phyloP scores from a whole-genome alignment of 163 green algal species.

The Chlorella variabilis region DNA sequence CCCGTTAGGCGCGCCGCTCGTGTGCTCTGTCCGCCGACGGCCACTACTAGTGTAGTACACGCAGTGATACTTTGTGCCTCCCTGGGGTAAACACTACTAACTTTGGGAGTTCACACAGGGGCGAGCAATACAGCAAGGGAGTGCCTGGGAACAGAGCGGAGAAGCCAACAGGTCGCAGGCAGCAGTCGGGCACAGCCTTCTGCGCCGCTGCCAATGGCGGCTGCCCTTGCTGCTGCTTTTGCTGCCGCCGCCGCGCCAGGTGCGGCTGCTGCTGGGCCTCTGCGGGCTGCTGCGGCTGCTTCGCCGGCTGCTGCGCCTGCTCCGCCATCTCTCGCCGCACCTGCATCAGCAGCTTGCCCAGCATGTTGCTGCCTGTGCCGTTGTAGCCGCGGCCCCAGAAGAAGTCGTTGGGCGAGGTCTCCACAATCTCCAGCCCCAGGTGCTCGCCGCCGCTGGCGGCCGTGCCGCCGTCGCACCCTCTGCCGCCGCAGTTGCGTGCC shows the following conservation, averaged over 20 bases:
- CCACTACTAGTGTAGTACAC: too few relatives aligned
- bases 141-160: too few relatives aligned
- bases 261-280: neutral
- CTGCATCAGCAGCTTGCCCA: conserved; percentile 88
- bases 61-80: too few relatives aligned
- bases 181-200: too few relatives aligned
- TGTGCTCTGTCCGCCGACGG: too few relatives aligned
- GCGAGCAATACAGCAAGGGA: too few relatives aligned
- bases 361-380: conserved; percentile 82
- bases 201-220: neutral
- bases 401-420: conserved; percentile 89
- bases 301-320: neutral
- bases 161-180: too few relatives aligned
- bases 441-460: conserved; percentile 5
- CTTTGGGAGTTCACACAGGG: too few relatives aligned
- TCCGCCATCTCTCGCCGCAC: conserved; percentile 71
- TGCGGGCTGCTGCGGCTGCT: neutral
- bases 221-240: neutral
- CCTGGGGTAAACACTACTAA: too few relatives aligned
- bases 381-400: conserved; percentile 93
- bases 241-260: neutral
- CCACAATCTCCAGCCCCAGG: conserved; percentile 66
- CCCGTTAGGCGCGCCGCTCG: too few relatives aligned
- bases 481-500: conserved; percentile 11
- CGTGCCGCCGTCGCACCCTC: neutral